These are phyloP conservation scores for Plantago coronopus DNA, from an alignment of 305 asterid species.

Conservation along the genomic window DNA sequence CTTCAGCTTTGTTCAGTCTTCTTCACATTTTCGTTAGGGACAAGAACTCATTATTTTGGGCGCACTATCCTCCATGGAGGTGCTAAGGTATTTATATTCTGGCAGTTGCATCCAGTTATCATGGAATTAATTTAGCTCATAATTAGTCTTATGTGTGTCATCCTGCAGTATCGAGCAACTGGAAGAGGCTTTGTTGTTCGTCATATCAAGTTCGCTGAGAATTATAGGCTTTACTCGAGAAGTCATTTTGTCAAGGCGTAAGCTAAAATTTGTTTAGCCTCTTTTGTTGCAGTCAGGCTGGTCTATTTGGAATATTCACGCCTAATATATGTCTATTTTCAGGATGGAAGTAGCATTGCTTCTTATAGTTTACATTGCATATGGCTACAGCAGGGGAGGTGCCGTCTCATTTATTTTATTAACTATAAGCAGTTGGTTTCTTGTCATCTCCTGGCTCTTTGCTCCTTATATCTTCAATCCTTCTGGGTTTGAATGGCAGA, in stretches of 20 bases:
- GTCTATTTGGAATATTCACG: conserved; percentile 13
- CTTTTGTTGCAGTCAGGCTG: conserved; percentile 12
- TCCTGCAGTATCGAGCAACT: conserved; percentile 88
- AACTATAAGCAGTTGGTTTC: conserved; percentile 96
- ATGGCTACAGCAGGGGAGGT: conserved; percentile 66
- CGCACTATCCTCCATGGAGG: conserved; percentile 99
- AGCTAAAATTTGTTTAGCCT: conserved; percentile 30
- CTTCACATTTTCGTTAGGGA: conserved; percentile 94
- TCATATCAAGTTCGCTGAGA: conserved; percentile 95
- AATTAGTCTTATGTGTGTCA: conserved; percentile 22
- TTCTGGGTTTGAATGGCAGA: conserved; percentile 99
- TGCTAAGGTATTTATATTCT: conserved; percentile 65
- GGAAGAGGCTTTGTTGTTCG: conserved; percentile 98
- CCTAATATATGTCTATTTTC: conserved; percentile 26
- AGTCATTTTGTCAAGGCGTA: conserved; percentile 99
- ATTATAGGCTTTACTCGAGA: conserved; percentile 91
- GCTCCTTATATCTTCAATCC: conserved; percentile 99
- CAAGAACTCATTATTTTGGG: conserved; percentile 96
- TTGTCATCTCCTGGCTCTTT: conserved; percentile 95
- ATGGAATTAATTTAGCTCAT: conserved; percentile 7
- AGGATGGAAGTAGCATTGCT: conserved; percentile 97
- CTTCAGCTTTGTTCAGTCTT: conserved; percentile 96
- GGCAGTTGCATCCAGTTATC: conserved; percentile 14
- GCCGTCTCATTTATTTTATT: conserved; percentile 66
- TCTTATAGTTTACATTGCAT: conserved; percentile 84